Conservation (phyloP, 768 basidiomycete species). For the Mycena venus region DNA sequence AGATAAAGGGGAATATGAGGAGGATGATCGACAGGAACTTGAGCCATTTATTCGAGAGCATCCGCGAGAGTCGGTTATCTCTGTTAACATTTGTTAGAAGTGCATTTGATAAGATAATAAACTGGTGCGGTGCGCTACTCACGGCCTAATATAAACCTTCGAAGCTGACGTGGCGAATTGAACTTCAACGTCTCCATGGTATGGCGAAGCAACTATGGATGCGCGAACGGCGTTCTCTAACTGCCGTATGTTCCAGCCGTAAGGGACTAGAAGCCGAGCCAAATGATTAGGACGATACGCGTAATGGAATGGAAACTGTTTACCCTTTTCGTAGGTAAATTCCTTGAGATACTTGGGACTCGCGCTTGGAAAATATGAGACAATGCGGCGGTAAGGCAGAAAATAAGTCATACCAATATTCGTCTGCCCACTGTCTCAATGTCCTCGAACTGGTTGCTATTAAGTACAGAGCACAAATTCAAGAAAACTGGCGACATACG, state of each 20-base stretch:
- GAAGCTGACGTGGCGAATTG: constrained; percentile 61
- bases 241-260: constrained; percentile 62
- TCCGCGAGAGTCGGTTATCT: constrained; percentile 72
- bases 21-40: constrained; percentile 77
- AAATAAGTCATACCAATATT: constrained; percentile 65
- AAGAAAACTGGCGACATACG: too few relatives aligned
- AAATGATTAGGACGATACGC: background rate
- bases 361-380: constrained; percentile 39
- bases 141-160: constrained; percentile 74
- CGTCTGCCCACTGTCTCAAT: constrained; percentile 85
- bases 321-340: constrained; percentile 78
- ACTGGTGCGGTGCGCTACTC: background rate
- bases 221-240: constrained; percentile 56
- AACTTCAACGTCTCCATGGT: constrained; percentile 62
- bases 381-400: background rate
- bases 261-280: constrained; percentile 42
- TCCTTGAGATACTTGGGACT: constrained; percentile 82
- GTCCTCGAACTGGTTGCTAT: too few relatives aligned
- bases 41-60: constrained; percentile 79
- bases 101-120: background rate
- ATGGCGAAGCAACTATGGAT: constrained; percentile 59
- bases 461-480: too few relatives aligned
- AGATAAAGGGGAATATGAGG: constrained; percentile 84
- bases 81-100: constrained; percentile 1
- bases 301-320: constrained; percentile 10